phyloP scores from a whole-genome alignment of 2,329 filamentous ascomycete genomes.

The Beauveria caledonica region DNA sequence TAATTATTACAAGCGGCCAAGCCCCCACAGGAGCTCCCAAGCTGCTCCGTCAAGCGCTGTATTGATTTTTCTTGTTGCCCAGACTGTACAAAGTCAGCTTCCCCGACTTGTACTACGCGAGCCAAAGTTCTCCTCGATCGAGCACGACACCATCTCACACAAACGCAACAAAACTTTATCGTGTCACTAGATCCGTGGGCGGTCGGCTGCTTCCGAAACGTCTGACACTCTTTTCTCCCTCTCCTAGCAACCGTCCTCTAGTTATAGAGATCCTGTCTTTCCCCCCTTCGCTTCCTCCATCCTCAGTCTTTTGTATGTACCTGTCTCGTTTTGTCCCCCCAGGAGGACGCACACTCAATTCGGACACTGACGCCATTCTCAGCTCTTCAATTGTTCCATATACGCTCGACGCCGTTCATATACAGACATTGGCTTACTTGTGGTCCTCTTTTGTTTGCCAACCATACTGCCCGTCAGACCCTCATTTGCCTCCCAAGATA shows the following conservation, averaged over 20 bases:
- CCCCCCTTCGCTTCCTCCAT: neutral
- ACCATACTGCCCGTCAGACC: neutral
- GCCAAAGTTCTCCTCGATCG: neutral
- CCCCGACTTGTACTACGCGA: neutral
- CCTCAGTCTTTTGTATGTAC: neutral
- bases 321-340: neutral
- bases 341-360: neutral
- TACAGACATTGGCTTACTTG: neutral
- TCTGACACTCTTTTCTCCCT: neutral
- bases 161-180: neutral
- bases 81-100: neutral
- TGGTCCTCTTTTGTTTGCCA: neutral
- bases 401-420: neutral
- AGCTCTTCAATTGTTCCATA: constrained; percentile 1
- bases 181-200: neutral
- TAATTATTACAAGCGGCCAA: too few species aligned
- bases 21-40: constrained; percentile 5
- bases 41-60: neutral
- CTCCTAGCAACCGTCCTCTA: neutral
- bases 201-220: neutral
- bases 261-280: neutral
- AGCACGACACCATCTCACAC: neutral
- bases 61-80: neutral
- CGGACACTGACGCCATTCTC: neutral
- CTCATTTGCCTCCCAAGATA: neutral